Base-by-base conservation (phyloP, 2,329 filamentous ascomycete species). In the Chrysoporthe cubensis region DNA sequence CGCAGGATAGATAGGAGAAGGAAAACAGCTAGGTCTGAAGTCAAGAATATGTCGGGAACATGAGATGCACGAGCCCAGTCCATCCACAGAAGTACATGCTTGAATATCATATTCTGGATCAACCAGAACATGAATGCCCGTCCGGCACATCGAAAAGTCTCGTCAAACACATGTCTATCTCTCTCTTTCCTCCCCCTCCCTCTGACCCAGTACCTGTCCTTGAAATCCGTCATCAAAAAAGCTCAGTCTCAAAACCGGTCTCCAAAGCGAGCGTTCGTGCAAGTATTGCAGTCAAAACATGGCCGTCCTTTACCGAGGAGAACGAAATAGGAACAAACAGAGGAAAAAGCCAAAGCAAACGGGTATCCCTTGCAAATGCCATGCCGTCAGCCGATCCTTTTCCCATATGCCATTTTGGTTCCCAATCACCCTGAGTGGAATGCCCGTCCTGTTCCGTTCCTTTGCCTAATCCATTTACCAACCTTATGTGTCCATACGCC, bases 311-410 rank as follows among this genome's bases (percentile, higher is more conserved):
- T 50, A 34, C 14, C 62, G 46, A 6, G 61, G 44, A 52, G 61
- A 48, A 44, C 65, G 58, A 64, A 65, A 32, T 50, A 50, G 48
- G 37, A 59, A 65, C 60, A 21, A 56, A 48, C 46, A 52, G 54
- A 64, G 61, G 18, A 62, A 50, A 56, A 40, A 56, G 61, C 26
- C 26, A 69, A 69, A 66, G 32, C 67, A 73, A 69, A 73, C 67
- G 71, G 71, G 68, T 71, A 71, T 70, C 67, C 69, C 69, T 71
- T 70, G 66, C 69, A 70, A 71, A 72, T 72, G 70, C 69, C 68
- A 71, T 68, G 62, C 43, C 65, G 42, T 70, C 58, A 64, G 63
- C 65, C 44, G 58, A 44, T 57, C 66, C 52, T 58, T 68, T 66
- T 67, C 54, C 65, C 66, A 62, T 63, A 64, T 66, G 57, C 59